phyloP scores from a whole-genome alignment of 345 rosid genomes.

The Geranium rotundifolium region DNA sequence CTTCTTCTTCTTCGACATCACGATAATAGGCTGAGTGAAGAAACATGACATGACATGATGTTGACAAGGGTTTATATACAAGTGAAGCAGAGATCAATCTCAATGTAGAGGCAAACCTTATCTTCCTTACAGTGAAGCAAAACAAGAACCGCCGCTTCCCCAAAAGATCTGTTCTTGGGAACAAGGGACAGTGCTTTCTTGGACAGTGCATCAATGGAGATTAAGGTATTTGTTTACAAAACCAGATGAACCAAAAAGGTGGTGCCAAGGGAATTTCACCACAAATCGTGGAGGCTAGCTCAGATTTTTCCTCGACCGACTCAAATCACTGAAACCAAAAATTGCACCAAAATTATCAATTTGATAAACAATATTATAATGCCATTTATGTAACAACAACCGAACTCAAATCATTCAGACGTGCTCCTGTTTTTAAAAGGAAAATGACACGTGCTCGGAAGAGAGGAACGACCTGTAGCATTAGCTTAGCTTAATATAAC shows the following conservation, averaged over 20 bases:
- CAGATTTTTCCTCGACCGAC: not conserved
- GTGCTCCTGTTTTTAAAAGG: no score
- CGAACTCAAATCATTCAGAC: no score
- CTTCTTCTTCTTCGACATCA: conserved; percentile 63
- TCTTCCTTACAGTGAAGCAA: not conserved
- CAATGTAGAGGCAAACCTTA: not conserved
- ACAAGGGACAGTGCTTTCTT: not conserved
- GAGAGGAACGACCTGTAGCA: no score
- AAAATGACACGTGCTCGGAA: no score
- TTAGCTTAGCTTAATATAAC: no score
- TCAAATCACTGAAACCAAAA: not conserved
- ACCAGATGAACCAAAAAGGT: not conserved
- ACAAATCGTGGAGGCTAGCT: not conserved
- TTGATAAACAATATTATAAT: not conserved
- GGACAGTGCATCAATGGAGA: not conserved
- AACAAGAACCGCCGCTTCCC: not conserved
- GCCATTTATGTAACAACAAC: no score
- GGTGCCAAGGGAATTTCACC: not conserved
- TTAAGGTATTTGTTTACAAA: not conserved
- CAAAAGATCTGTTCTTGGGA: not conserved
- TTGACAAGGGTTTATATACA: not conserved
- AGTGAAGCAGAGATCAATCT: not conserved
- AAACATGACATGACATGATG: conserved; percentile 4
- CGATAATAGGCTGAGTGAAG: no score
- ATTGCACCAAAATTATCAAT: not conserved